Percentiles rank a stretch among this genome's conserved stretches.
Conservation (phyloP, 257 asterid genomes). For the Fraxinus americana region DNA sequence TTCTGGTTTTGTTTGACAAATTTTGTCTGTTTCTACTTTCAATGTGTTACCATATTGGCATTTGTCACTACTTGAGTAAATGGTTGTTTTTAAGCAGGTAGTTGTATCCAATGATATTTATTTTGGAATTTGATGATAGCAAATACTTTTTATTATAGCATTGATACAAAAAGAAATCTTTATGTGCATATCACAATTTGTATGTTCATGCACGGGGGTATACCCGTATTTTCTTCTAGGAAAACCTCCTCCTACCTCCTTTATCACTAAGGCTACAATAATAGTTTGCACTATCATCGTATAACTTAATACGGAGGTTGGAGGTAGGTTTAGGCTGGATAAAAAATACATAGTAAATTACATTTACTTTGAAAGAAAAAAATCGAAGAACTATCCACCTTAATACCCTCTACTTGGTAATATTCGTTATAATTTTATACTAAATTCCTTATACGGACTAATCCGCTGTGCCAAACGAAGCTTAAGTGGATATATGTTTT, state of each 20-base stretch:
- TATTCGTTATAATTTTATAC: too few species aligned
- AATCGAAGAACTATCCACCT: too few species aligned
- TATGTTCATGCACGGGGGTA: neutral
- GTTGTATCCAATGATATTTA: slow-evolving; percentile 10
- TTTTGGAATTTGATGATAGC: slow-evolving; percentile 14
- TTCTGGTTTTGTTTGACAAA: neutral
- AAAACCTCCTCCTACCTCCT: neutral
- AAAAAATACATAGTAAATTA: too few species aligned
- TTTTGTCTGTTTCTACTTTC: neutral
- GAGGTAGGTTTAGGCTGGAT: too few species aligned
- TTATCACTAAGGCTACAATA: neutral
- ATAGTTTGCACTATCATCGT: too few species aligned
- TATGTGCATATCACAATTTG: neutral
- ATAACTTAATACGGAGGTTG: too few species aligned
- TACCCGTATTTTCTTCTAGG: neutral
- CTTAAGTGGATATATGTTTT: neutral
- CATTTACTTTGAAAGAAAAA: too few species aligned
- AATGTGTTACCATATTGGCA: slow-evolving; percentile 1
- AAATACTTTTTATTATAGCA: slow-evolving; percentile 20
- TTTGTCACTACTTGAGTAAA: slow-evolving; percentile 7
- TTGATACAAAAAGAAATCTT: slow-evolving; percentile 1
- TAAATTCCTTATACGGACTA: too few species aligned
- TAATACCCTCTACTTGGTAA: too few species aligned
- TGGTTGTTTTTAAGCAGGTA: slow-evolving; percentile 13
- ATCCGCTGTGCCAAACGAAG: too few species aligned